Evolutionary conservation across 2,329 filamentous ascomycete genomes (phyloP).

Genomic region (Pyricularia sp.): DNA sequence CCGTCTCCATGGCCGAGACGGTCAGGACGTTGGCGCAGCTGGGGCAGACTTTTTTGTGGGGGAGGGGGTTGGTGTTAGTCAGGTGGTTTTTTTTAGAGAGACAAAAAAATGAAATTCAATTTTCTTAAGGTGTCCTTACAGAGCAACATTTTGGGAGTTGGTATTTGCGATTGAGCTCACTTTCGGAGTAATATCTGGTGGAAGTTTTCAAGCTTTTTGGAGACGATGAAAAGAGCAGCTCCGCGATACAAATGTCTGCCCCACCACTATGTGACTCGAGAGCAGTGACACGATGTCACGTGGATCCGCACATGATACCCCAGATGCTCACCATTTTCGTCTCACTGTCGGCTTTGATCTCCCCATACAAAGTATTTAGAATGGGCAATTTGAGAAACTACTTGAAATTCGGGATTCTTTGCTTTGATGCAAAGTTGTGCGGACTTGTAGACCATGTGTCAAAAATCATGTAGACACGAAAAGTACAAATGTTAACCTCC

Average conservation of each 20-base stretch:
- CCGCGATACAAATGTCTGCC: neutral
- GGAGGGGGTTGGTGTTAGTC: neutral
- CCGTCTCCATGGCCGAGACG: constrained; percentile 49
- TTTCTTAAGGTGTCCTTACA: constrained; percentile 33
- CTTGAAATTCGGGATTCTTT: too few relatives aligned
- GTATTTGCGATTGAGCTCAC: neutral
- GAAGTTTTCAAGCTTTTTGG: neutral
- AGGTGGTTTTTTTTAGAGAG: constrained; percentile 7
- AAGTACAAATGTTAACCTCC: too few relatives aligned
- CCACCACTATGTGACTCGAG: neutral
- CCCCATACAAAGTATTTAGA: neutral
- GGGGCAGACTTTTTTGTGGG: constrained; percentile 56
- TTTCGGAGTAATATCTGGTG: neutral
- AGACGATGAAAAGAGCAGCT: neutral
- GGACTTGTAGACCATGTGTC: too few relatives aligned
- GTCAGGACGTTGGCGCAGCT: constrained; percentile 78
- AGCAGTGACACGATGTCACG: neutral
- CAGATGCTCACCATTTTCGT: neutral
- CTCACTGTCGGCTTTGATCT: neutral
- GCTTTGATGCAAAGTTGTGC: too few relatives aligned
- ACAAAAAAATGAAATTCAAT: neutral
- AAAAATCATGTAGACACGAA: too few relatives aligned
- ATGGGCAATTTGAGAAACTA: neutral
- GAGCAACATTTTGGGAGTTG: constrained; percentile 47
- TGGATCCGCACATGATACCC: neutral